These are phyloP conservation scores for Keithomyces neogunnii DNA, from an alignment of 2,329 filamentous ascomycete genomes.

Conservation along the genomic window DNA sequence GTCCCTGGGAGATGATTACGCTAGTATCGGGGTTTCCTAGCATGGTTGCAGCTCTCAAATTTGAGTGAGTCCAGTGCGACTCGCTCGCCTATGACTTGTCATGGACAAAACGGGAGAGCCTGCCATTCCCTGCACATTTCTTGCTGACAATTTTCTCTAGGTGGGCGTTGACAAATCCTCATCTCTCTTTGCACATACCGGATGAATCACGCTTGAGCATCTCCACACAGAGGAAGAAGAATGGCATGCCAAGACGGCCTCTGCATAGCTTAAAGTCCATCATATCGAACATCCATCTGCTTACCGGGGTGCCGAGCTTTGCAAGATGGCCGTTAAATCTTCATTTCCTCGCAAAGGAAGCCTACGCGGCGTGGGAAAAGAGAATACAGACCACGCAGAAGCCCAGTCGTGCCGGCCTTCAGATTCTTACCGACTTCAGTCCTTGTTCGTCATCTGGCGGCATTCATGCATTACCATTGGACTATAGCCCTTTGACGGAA, in stretches of 20 bases:
- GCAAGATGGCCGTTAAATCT: constrained; percentile 72
- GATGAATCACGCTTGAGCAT: constrained; percentile 49
- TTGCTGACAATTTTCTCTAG: constrained; percentile 30
- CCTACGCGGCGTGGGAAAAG: constrained; percentile 58
- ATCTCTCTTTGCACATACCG: constrained; percentile 71
- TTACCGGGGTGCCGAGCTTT: constrained; percentile 75
- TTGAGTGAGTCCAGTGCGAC: constrained; percentile 56
- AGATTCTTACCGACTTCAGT: constrained; percentile 49
- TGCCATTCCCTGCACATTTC: neutral
- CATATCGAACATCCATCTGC: constrained; percentile 70
- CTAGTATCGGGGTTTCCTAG: constrained; percentile 85
- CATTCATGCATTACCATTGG: constrained; percentile 45
- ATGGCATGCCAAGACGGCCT: constrained; percentile 48
- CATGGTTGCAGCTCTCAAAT: constrained; percentile 80
- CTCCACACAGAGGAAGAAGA: constrained; percentile 41
- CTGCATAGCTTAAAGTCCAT: constrained; percentile 55
- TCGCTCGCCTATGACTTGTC: neutral
- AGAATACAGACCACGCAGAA: constrained; percentile 44
- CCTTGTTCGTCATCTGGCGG: constrained; percentile 28
- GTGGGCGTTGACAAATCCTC: constrained; percentile 88
- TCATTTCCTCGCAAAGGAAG: constrained; percentile 68
- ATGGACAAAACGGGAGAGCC: neutral
- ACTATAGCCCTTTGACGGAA: constrained; percentile 43
- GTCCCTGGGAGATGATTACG: constrained; percentile 87
- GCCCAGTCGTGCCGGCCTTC: constrained; percentile 37